Evolutionary conservation across 2,329 filamentous ascomycete species (phyloP).

Genomic region (Colletotrichum tamarilloi): DNA sequence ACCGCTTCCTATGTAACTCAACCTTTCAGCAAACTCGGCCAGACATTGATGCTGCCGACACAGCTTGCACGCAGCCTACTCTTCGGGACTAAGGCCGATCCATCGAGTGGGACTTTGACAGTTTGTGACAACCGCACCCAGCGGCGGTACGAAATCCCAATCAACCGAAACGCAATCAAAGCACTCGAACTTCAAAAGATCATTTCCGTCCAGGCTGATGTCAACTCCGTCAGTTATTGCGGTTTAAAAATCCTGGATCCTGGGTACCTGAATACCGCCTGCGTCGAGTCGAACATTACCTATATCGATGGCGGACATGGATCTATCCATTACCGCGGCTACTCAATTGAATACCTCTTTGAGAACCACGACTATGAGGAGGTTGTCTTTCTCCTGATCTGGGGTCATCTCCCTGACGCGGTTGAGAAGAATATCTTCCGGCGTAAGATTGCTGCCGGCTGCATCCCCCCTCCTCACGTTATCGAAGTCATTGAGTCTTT

Average conservation of each 20-base stretch:
- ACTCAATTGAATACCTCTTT: constrained; percentile 41
- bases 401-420: constrained; percentile 47
- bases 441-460: neutral
- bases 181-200: constrained; percentile 45
- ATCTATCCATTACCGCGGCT: constrained; percentile 46
- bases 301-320: constrained; percentile 47
- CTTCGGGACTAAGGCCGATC: neutral
- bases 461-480: constrained; percentile 8
- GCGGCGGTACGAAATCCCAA: constrained; percentile 44
- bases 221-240: neutral
- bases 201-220: constrained; percentile 41
- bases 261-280: constrained; percentile 18
- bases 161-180: constrained; percentile 44
- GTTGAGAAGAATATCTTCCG: constrained; percentile 41
- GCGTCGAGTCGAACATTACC: constrained; percentile 39
- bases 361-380: constrained; percentile 40
- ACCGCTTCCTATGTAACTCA: neutral
- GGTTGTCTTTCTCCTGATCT: constrained; percentile 50
- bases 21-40: neutral
- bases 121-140: constrained; percentile 42
- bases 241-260: constrained; percentile 14
- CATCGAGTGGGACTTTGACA: neutral
- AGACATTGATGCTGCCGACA: too few relatives aligned
- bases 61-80: neutral
- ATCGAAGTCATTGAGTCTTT: constrained; percentile 23